Evolutionary conservation across 1,284 basidiomycete species (phyloP).

Genomic region (Pterulicium gracile): DNA sequence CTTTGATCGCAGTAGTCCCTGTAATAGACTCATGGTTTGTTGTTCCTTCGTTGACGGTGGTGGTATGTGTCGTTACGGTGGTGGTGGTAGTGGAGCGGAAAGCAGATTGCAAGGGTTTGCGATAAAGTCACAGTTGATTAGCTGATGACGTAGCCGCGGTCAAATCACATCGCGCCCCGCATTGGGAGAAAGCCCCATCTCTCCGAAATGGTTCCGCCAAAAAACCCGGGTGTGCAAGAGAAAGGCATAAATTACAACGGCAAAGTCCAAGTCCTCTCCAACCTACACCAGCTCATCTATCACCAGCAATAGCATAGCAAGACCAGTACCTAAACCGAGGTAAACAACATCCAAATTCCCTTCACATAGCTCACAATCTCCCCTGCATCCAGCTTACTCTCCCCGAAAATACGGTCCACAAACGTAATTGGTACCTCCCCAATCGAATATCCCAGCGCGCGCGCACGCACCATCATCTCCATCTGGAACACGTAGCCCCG

Average conservation of each 20-base stretch:
- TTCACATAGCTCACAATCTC: constrained; percentile 86
- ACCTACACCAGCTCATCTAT: no score
- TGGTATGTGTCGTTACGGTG: background rate
- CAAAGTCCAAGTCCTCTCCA: no score
- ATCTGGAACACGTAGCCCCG: constrained; percentile 95
- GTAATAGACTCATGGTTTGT: constrained; percentile 55
- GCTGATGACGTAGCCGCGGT: background rate
- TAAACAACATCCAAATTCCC: constrained; percentile 77
- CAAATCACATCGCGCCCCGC: no score
- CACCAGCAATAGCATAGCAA: background rate
- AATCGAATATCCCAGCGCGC: constrained; percentile 71
- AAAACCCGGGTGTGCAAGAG: no score
- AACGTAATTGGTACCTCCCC: constrained; percentile 92
- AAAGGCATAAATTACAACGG: no score
- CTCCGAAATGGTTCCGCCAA: no score
- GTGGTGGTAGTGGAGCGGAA: constrained; percentile 1
- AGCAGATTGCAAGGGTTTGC: no score
- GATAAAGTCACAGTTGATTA: no score
- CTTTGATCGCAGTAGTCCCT: constrained; percentile 58
- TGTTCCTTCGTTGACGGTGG: background rate
- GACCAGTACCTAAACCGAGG: constrained; percentile 36
- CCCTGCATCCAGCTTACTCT: constrained; percentile 82
- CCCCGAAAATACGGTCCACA: constrained; percentile 86
- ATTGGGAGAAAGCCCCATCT: no score
- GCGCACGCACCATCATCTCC: constrained; percentile 92